Conservation (phyloP, 768 basidiomycete species). For the Leccinum obscurum region DNA sequence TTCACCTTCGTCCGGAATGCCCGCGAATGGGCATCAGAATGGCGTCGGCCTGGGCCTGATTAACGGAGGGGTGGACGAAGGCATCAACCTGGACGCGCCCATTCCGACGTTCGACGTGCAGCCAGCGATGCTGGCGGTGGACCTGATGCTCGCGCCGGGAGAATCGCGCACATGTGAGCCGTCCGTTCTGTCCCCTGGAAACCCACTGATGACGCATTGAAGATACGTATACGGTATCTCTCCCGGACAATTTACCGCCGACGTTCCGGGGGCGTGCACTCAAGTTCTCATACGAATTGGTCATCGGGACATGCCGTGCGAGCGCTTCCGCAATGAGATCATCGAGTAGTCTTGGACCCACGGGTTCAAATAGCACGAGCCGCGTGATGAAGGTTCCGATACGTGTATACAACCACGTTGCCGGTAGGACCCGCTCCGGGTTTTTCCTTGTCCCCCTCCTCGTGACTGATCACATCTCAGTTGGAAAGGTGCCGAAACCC, state of each 20-base stretch:
- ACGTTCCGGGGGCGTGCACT: conserved; percentile 85
- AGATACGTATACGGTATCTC: conserved; percentile 78
- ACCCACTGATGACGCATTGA: conserved; percentile 1
- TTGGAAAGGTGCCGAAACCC: conserved; percentile 54
- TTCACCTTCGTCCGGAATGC: conserved; percentile 15
- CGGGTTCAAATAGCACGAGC: conserved; percentile 55
- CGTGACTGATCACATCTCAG: conserved; percentile 29
- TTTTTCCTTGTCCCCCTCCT: neutral
- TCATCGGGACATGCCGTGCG: conserved; percentile 84
- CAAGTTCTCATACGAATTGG: conserved; percentile 85
- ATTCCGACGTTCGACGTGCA: conserved; percentile 86
- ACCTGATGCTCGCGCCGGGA: conserved; percentile 78
- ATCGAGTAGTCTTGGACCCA: conserved; percentile 33
- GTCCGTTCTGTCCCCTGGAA: neutral
- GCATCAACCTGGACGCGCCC: conserved; percentile 60
- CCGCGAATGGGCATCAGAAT: conserved; percentile 10
- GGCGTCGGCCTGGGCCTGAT: conserved; percentile 36
- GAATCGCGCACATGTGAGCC: conserved; percentile 75
- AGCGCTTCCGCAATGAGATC: conserved; percentile 32
- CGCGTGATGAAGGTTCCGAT: conserved; percentile 90
- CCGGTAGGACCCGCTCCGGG: conserved; percentile 47
- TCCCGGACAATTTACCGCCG: conserved; percentile 85
- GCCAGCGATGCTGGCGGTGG: conserved; percentile 87
- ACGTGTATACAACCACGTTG: conserved; percentile 84
- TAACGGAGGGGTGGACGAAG: conserved; percentile 37